These are phyloP conservation scores for Fagopyrum esculentum DNA, from an alignment of 148 eudicot genomes.

Conservation along the genomic window DNA sequence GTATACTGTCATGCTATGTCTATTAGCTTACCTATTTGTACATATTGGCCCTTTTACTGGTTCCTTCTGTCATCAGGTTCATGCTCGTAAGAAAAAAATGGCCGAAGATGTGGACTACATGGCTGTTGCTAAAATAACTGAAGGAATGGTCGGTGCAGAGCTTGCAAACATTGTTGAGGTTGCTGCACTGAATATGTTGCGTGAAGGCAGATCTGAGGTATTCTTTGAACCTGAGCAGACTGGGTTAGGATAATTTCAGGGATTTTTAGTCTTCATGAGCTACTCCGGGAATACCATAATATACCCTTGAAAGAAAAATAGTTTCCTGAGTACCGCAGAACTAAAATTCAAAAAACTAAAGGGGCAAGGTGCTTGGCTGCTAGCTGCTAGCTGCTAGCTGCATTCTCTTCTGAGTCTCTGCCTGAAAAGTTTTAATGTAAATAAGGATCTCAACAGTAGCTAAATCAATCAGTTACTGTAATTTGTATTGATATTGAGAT, in stretches of 20 bases:
- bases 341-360: neutral
- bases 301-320: neutral
- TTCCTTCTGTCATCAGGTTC: conserved; percentile 48
- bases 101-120: conserved; percentile 80
- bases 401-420: neutral
- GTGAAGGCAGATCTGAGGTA: conserved; percentile 90
- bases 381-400: neutral
- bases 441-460: neutral
- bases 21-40: neutral
- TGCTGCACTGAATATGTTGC: conserved; percentile 83
- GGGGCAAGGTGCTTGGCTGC: neutral
- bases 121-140: conserved; percentile 85
- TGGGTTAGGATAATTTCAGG: neutral
- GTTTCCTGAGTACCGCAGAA: neutral
- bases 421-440: neutral
- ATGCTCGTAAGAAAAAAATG: conserved; percentile 91
- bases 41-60: neutral
- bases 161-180: conserved; percentile 88
- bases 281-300: neutral
- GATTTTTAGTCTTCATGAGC: neutral
- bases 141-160: conserved; percentile 98
- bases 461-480: neutral
- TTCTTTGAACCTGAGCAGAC: conserved; percentile 12
- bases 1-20: neutral
- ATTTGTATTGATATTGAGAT: conserved; percentile 1